Percentiles rank a stretch among this genome's conserved stretches.
These are phyloP conservation scores for Novymonas esmeraldas DNA, from an alignment of 208 protist species.

Conservation along the genomic window DNA sequence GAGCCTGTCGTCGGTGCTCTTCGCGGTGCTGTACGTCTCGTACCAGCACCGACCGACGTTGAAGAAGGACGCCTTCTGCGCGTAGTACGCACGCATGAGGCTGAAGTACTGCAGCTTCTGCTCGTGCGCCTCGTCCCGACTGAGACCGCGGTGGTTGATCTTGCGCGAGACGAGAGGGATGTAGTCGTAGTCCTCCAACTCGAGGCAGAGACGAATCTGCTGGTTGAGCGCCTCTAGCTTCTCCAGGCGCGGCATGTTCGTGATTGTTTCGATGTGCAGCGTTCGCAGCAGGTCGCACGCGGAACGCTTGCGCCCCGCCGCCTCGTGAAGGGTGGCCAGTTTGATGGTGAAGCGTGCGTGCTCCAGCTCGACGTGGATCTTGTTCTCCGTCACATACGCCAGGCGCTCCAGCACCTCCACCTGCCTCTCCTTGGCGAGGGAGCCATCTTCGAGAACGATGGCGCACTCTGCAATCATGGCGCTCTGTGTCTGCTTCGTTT, in stretches of 20 bases:
- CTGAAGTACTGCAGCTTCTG: slow-evolving; percentile 87
- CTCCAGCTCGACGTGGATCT: slow-evolving; percentile 97
- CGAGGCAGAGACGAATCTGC: slow-evolving; percentile 95
- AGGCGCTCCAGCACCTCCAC: slow-evolving; percentile 92
- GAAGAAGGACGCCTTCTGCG: slow-evolving; percentile 87
- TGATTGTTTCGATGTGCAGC: slow-evolving; percentile 97
- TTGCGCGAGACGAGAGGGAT: slow-evolving; percentile 94
- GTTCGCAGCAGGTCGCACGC: slow-evolving; percentile 94
- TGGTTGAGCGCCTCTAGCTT: slow-evolving; percentile 96
- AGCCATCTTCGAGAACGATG: slow-evolving; percentile 60
- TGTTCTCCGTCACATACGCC: slow-evolving; percentile 92
- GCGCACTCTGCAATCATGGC: slow-evolving; percentile 92
- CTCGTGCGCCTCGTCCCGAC: slow-evolving; percentile 61
- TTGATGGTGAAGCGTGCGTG: slow-evolving; percentile 94
- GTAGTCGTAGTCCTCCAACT: slow-evolving; percentile 94
- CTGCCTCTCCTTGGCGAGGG: slow-evolving; percentile 48
- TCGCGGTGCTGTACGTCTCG: slow-evolving; percentile 92
- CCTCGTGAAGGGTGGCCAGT: slow-evolving; percentile 91
- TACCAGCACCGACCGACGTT: slow-evolving; percentile 94
- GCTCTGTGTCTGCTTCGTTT: slow-evolving; percentile 91
- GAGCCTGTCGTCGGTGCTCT: slow-evolving; percentile 71
- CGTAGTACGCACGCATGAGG: slow-evolving; percentile 91
- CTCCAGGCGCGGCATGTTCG: slow-evolving; percentile 96
- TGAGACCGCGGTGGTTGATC: slow-evolving; percentile 88
- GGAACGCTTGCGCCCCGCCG: slow-evolving; percentile 86